Conservation (phyloP, 2,329 filamentous ascomycete species). For the Pseudocercospora musae region DNA sequence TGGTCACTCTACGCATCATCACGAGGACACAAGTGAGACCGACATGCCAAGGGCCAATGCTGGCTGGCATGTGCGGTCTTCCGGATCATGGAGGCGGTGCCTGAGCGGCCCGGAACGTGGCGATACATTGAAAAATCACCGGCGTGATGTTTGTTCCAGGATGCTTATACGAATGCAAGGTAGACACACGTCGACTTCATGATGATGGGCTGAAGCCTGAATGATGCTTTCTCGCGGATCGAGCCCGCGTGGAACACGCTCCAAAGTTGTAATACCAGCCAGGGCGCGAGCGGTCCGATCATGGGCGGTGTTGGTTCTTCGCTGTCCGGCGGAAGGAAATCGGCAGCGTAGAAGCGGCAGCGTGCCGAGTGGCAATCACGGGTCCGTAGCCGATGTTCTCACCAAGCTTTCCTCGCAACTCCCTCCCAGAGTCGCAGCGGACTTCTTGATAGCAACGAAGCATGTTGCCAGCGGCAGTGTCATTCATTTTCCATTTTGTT, state of each 20-base stretch:
- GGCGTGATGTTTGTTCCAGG: neutral
- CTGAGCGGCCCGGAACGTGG: neutral
- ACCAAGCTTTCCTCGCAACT: neutral
- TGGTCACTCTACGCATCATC: neutral
- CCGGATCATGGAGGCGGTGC: neutral
- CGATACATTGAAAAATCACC: neutral
- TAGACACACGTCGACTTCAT: neutral
- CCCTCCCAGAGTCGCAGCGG: neutral
- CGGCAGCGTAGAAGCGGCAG: neutral
- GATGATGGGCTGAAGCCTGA: too few relatives aligned
- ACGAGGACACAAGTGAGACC: neutral
- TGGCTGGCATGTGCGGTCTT: neutral
- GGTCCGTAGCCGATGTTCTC: too few relatives aligned
- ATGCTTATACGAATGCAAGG: neutral
- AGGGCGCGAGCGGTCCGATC: neutral
- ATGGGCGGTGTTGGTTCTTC: neutral
- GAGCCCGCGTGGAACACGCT: neutral
- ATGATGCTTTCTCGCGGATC: neutral
- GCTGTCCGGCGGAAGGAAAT: neutral
- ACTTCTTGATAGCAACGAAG: neutral
- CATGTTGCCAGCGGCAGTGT: neutral
- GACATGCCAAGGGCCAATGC: neutral
- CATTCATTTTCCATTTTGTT: neutral
- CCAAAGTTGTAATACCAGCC: neutral
- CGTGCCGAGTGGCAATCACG: too few relatives aligned